Evolutionary conservation across 208 protist genomes (phyloP).

Genomic region (Leishmania tropica): DNA sequence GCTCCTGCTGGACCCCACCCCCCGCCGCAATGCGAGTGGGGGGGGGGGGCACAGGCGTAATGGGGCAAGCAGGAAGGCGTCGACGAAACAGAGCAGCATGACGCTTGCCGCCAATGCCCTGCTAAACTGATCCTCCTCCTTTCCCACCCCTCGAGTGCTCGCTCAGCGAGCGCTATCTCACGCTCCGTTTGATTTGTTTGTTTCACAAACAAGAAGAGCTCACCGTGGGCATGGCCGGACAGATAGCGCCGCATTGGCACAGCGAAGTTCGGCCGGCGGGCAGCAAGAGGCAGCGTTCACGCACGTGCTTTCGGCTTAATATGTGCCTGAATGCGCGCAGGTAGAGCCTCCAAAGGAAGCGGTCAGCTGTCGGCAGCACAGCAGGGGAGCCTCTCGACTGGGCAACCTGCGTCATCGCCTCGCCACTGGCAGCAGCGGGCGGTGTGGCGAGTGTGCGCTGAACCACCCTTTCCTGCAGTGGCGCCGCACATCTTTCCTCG

Average conservation of each 20-base stretch:
- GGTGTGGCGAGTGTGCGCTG: neutral
- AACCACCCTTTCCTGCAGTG: neutral
- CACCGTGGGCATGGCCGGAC: neutral
- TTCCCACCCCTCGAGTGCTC: no score
- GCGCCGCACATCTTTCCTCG: neutral
- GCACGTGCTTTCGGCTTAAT: no score
- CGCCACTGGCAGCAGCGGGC: neutral
- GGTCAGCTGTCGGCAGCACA: neutral
- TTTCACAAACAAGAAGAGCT: neutral
- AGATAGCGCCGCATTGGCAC: neutral
- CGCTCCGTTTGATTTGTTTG: neutral
- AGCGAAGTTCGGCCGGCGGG: neutral
- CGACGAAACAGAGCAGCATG: neutral
- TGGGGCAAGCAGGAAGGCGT: neutral
- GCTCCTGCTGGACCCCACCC: neutral
- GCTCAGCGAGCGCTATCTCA: no score
- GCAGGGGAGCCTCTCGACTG: neutral
- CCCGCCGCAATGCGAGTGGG: no score
- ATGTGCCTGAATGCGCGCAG: neutral
- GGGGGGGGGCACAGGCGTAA: neutral
- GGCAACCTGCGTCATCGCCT: neutral
- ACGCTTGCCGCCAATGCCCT: neutral
- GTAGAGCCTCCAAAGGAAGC: no score
- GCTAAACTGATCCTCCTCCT: neutral
- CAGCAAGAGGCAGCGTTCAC: neutral